Conservation (phyloP, 2,329 filamentous ascomycete species). For the Exophiala bonariae region DNA sequence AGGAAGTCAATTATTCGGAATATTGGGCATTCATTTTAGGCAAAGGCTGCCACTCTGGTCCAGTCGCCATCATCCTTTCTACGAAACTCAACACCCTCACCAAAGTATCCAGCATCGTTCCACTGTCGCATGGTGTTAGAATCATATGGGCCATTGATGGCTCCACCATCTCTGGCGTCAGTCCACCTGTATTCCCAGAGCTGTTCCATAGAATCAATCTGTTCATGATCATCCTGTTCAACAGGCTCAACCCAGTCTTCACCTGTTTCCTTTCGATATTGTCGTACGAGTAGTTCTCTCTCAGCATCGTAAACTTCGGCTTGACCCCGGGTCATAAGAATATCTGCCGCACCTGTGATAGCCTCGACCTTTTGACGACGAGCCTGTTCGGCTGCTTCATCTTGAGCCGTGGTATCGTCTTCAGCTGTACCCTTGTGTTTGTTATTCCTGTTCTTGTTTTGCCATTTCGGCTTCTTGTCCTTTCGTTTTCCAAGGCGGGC, state of each 20-base stretch:
- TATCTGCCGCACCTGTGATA: slow-evolving; percentile 88
- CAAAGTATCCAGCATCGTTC: slow-evolving; percentile 91
- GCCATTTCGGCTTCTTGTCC: slow-evolving; percentile 41
- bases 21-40: slow-evolving; percentile 38
- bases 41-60: slow-evolving; percentile 54
- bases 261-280: slow-evolving; percentile 81
- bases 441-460: slow-evolving; percentile 49
- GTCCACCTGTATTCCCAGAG: slow-evolving; percentile 94
- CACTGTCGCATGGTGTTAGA: slow-evolving; percentile 82
- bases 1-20: slow-evolving; percentile 28
- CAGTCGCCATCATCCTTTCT: slow-evolving; percentile 56
- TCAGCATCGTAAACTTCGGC: slow-evolving; percentile 91
- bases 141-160: slow-evolving; percentile 85
- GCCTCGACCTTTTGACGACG: slow-evolving; percentile 74
- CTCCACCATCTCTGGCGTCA: slow-evolving; percentile 77
- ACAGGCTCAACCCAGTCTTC: slow-evolving; percentile 68
- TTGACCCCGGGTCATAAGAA: slow-evolving; percentile 77
- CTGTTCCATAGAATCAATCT: slow-evolving; percentile 29
- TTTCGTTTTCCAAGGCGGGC: slow-evolving; percentile 73
- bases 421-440: slow-evolving; percentile 24
- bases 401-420: slow-evolving; percentile 29
- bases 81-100: slow-evolving; percentile 80
- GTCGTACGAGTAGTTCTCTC: slow-evolving; percentile 77
- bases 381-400: slow-evolving; percentile 65
- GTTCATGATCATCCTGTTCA: slow-evolving; percentile 32